Base-by-base conservation (phyloP, 768 basidiomycete species). In the Panaeolus cyanescens region DNA sequence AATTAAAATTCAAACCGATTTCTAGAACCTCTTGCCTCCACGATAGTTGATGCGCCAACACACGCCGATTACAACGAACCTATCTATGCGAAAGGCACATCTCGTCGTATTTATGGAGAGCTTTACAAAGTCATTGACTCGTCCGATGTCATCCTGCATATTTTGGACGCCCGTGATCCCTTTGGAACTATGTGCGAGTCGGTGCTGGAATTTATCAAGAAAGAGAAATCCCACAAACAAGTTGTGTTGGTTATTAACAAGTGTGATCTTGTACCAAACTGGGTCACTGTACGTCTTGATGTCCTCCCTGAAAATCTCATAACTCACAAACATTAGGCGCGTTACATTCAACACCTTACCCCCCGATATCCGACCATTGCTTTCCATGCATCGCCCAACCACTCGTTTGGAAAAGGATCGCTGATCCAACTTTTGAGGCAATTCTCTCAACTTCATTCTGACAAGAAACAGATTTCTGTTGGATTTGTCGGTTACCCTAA, bases 111-210 rank as follows among this genome's bases (percentile, higher is more conserved):
- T 62, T 99, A 97, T 76, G 96, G 95, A 61, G 96, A 99, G 74
- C 80, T 99, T 6, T 99, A 99, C 84, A 99, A 99, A 75, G 96
- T 99, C 65, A 95, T 99, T 70, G 97, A 99, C 73, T 99, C 96
- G 2, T 96, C 95, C 6, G 96, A 99, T 71, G 94, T 99, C 39
- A 85, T 99, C 60, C 83, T 99, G 32, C 96, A 99, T 71, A 86
- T 99, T 55, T 80, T 99, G 62, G 96, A 99, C 75, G 96, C 96
- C 17, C 86, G 96, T 40, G 96, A 99, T 74, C 96, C 96, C 1
- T 72, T 97, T 54, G 97, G 97, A 3, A 99, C 97, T 30, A 84
- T 96, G 71, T 99, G 96, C 76, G 90, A 95, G 71, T 94, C 92
- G 12, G 92, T 97, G 13, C 83, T 99, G 55, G 93, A 95, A 63